Percentiles rank a stretch among this genome's conserved stretches.
Conservation (phyloP, 2,329 filamentous ascomycete genomes). For the Exophiala mesophila region DNA sequence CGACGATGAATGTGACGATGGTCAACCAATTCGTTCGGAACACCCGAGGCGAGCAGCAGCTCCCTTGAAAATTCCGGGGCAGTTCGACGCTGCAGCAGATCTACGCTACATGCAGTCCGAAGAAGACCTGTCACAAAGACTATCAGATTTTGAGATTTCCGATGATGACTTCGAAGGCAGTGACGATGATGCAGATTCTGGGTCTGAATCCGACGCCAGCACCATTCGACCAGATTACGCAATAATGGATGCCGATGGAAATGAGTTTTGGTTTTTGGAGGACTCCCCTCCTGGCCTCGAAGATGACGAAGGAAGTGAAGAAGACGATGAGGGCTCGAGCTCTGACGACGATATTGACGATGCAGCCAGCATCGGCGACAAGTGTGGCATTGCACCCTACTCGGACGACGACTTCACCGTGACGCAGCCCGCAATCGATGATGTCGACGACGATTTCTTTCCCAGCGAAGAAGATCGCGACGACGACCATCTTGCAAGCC, state of each 20-base stretch:
- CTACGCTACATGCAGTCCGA: slow-evolving; percentile 36
- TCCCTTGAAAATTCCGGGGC: slow-evolving; percentile 26
- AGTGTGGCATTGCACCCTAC: slow-evolving; percentile 33
- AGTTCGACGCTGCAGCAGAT: slow-evolving; percentile 29
- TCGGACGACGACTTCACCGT: slow-evolving; percentile 74
- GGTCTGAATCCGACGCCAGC: slow-evolving; percentile 16
- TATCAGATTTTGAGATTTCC: slow-evolving; percentile 48
- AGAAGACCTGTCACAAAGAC: slow-evolving; percentile 33
- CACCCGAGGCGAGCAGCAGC: slow-evolving; percentile 43
- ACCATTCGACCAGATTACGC: slow-evolving; percentile 31
- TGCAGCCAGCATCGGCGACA: slow-evolving; percentile 60
- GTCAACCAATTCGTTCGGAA: slow-evolving; percentile 33
- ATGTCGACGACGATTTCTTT: slow-evolving; percentile 78
- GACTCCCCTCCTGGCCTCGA: slow-evolving; percentile 33
- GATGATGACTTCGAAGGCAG: slow-evolving; percentile 37
- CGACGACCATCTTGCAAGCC: slow-evolving; percentile 76
- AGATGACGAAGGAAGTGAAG: slow-evolving; percentile 50
- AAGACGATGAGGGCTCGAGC: slow-evolving; percentile 43
- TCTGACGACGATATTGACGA: slow-evolving; percentile 42
- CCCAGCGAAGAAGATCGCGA: slow-evolving; percentile 67
- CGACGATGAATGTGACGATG: slow-evolving; percentile 47
- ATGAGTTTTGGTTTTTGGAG: slow-evolving; percentile 43
- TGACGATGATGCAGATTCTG: slow-evolving; percentile 14
- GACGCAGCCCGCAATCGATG: slow-evolving; percentile 87
- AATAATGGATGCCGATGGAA: slow-evolving; percentile 35